phyloP scores from a whole-genome alignment of 176 grass and related monocot species.

The Ensete ventricosum region DNA sequence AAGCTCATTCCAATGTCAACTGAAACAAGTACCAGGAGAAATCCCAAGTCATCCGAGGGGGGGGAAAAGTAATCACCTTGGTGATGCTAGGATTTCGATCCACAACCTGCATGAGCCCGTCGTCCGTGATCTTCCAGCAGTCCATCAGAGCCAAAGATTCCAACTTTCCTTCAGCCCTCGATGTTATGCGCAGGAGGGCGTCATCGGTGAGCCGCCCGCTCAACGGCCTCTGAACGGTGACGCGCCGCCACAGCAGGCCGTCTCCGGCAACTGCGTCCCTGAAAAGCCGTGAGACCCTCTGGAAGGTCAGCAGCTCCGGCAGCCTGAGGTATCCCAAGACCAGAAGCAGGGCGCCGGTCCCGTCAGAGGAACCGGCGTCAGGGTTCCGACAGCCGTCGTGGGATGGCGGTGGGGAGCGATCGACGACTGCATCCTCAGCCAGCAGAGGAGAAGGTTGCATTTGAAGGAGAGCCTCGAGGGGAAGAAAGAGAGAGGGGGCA shows the following conservation, averaged over 20 bases:
- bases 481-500: neutral
- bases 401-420: neutral
- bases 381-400: neutral
- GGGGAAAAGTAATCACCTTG: constrained; percentile 33
- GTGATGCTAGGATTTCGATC: constrained; percentile 48
- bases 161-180: constrained; percentile 36
- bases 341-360: constrained; percentile 34
- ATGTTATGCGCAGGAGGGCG: constrained; percentile 23
- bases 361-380: neutral
- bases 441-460: neutral
- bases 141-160: constrained; percentile 49
- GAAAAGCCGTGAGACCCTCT: constrained; percentile 28
- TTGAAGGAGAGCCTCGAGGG: neutral
- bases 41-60: neutral
- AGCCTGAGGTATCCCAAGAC: constrained; percentile 50
- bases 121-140: constrained; percentile 50
- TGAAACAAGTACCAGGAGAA: constrained; percentile 5
- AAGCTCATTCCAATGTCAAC: neutral
- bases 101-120: constrained; percentile 40
- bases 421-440: neutral
- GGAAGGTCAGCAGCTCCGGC: constrained; percentile 52
- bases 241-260: constrained; percentile 36
- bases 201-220: constrained; percentile 30
- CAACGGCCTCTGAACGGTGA: constrained; percentile 32
- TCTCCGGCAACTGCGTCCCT: constrained; percentile 40